Evolutionary conservation across 352 stramenopile species (phyloP), one percentile per base, ranked within the genome.

Genomic region (Pythium biforme): DNA sequence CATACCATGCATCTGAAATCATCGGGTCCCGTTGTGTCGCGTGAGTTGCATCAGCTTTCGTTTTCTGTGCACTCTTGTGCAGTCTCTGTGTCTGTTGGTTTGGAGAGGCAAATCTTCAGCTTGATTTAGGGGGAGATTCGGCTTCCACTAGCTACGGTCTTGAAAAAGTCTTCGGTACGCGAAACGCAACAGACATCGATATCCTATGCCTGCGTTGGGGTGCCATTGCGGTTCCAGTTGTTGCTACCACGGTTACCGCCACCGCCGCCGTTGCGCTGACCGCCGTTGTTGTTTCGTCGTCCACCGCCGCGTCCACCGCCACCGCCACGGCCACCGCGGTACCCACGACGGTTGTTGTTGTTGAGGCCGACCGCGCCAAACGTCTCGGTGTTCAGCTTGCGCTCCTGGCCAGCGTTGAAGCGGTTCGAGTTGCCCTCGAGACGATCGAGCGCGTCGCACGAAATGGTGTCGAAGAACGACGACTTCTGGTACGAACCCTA

Each of bases 381-480:
- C 1, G 88, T 96, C 68, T 96, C 88, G 15, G 88, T 92, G 64
- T 96, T 96, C 9, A 96, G 76, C 51, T 90, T 90, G 49, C 88
- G 84, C 70, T 96, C 88, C 25, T 92, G 79, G 25, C 75, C 83
- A 17, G 79, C 79, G 19, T 69, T 88, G 58, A 95, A 80, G 23
- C 88, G 78, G 19, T 79, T 72, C 7, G 74, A 72, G 54, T 89
- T 76, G 62, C 84, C 84, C 62, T 93, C 84, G 22, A 93, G 66
- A 17, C 84, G 82, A 55, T 96, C 88, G 41, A 95, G 66, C 22
- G 88, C 85, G 59, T 96, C 88, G 56, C 88, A 96, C 46, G 86
- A 95, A 53, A 96, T 94, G 40, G 89, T 91, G 67, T 96, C 88
- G 53, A 96, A 96, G 74, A 96, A 96, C 25, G 83, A 94, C 31